Percentiles rank a stretch among this genome's conserved stretches.
These are phyloP conservation scores for Sporisorium exsertum DNA, from an alignment of 1,284 basidiomycete species.

Conservation along the genomic window DNA sequence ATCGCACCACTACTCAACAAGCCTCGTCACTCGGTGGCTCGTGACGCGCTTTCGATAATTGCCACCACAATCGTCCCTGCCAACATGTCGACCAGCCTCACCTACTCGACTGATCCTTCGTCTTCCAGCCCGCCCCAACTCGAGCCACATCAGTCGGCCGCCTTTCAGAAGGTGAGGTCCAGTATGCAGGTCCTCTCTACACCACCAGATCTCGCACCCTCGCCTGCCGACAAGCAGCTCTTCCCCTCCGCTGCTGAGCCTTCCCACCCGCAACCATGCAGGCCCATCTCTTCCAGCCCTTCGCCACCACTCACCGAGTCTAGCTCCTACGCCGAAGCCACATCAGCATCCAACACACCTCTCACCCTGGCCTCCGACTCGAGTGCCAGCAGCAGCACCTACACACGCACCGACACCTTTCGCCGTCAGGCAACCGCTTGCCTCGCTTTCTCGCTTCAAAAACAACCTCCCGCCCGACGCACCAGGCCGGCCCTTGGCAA, in stretches of 20 bases:
- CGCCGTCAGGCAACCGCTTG: not conserved
- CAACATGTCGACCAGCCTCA: not conserved
- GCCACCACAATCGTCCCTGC: not conserved
- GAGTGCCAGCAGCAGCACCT: constrained; percentile 20
- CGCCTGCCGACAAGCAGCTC: not conserved
- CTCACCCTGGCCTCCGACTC: constrained; percentile 29
- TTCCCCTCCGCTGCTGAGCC: not conserved
- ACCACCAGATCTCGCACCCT: constrained; percentile 6
- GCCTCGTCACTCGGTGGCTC: not conserved
- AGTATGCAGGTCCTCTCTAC: constrained; percentile 21
- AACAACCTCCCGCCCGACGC: not conserved
- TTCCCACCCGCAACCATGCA: not conserved
- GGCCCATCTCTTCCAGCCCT: constrained; percentile 9
- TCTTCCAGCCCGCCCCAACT: not conserved
- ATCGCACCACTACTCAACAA: not conserved
- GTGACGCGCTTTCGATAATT: not conserved
- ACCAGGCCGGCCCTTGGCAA: not conserved
- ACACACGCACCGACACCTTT: not conserved
- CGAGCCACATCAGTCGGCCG: constrained; percentile 24
- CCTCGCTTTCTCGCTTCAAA: not conserved
- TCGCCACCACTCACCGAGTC: constrained; percentile 34
- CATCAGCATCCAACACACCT: constrained; percentile 5
- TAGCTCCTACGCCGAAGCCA: not conserved
- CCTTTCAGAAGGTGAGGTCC: constrained; percentile 10
- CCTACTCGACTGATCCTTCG: not conserved